Conservation (phyloP, 2,329 filamentous ascomycete species). For the Seiridium unicorne region DNA sequence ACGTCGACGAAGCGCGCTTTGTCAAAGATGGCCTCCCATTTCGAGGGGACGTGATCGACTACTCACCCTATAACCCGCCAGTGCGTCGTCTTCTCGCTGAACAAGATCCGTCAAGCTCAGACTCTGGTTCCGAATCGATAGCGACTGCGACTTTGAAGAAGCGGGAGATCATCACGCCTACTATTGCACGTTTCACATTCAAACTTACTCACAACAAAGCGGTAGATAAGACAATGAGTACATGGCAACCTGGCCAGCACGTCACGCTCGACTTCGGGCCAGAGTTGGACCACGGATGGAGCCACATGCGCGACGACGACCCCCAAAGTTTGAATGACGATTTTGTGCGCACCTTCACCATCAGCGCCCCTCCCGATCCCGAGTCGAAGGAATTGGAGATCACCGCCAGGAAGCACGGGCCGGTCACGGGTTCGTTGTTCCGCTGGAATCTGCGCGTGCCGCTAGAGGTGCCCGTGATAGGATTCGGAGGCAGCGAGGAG, state of each 20-base stretch:
- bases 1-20: slow-evolving; percentile 57
- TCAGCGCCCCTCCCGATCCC: slow-evolving; percentile 52
- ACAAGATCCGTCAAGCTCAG: slow-evolving; percentile 21
- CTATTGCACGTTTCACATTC: slow-evolving; percentile 63
- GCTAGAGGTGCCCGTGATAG: slow-evolving; percentile 66
- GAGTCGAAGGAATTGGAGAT: slow-evolving; percentile 61
- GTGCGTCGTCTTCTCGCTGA: slow-evolving; percentile 66
- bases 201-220: slow-evolving; percentile 22
- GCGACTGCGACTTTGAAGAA: slow-evolving; percentile 54
- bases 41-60: slow-evolving; percentile 55
- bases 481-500: slow-evolving; percentile 64
- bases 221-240: slow-evolving; percentile 3
- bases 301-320: slow-evolving; percentile 81
- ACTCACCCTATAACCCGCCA: slow-evolving; percentile 77
- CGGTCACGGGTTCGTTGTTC: slow-evolving; percentile 66
- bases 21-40: slow-evolving; percentile 68
- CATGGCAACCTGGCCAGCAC: slow-evolving; percentile 72
- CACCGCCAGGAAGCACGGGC: slow-evolving; percentile 67
- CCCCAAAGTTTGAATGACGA: slow-evolving; percentile 82
- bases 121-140: slow-evolving; percentile 7
- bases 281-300: slow-evolving; percentile 72
- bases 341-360: slow-evolving; percentile 78
- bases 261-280: slow-evolving; percentile 70
- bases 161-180: slow-evolving; percentile 62
- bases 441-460: slow-evolving; percentile 48